Base-by-base conservation (phyloP, 2,329 filamentous ascomycete genomes). In the Aspergillus neotritici region DNA sequence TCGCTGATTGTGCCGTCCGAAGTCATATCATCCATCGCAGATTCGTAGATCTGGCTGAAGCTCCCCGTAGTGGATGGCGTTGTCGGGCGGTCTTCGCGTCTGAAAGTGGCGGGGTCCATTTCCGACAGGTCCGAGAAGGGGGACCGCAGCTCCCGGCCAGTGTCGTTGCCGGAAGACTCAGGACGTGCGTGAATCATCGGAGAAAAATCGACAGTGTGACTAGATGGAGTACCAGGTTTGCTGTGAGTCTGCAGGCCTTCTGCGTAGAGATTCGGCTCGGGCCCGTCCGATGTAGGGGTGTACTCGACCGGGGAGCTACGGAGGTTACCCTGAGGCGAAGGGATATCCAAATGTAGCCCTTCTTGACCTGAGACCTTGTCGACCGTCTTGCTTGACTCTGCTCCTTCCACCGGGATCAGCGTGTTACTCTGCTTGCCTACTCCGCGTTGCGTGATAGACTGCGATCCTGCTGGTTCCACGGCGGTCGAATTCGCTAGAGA, bases 241-340 rank as follows among this genome's bases (percentile, higher is more conserved):
- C 21, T 25, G 21, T 25, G 21, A 25, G 21, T 25, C 21, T 9
- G 21, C 6, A 25, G 21, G 21, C 21, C 21, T 25, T 25, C 7
- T 25, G 21, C 21, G 21, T 25, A 25, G 7, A 25, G 7, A 25
- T 8, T 9, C 32, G 42, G 53, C 33, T 55, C 64, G 5, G 64
- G 63, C 37, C 51, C 59, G 50, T 71, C 66, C n/a, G 69, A 69
- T 6, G 66, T 71, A 17, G 71, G 71, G 4, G 71, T 74, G 9
- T 72, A 61, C 46, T 72, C 66, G 36, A 69, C 50, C 6, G 69
- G 53, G 25, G 65, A 67, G 41, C 70, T 68, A 2, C 70, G 70
- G 14, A 64, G 63, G 41, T 69, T 65, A 36, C 56, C 63, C 17
- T 3, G 21, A 4, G 68, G 66, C 6, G 64, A 61, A 16, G 60